phyloP scores from a whole-genome alignment of 2,329 filamentous ascomycete genomes.

The Pseudogymnoascus sp. region DNA sequence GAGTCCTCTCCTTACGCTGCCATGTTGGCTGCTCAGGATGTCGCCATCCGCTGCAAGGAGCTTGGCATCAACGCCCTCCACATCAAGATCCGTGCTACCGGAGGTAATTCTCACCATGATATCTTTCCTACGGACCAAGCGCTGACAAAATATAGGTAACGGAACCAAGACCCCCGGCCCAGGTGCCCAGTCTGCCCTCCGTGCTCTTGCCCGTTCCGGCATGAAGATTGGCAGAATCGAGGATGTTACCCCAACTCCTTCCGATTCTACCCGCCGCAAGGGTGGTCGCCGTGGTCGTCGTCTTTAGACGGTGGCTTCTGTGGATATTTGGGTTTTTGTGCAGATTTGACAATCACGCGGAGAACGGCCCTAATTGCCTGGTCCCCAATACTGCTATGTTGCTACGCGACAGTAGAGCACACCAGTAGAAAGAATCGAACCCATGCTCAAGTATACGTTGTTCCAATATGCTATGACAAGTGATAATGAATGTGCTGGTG shows the following conservation, averaged over 20 bases:
- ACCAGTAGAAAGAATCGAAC: conserved; percentile 22
- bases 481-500: background rate
- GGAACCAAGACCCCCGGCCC: conserved; percentile 99
- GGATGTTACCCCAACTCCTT: conserved; percentile 98
- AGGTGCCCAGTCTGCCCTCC: conserved; percentile 97
- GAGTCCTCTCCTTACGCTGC: conserved; percentile 99
- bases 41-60: conserved; percentile 82
- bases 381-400: conserved; percentile 50
- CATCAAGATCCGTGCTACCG: conserved; percentile 99
- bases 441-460: background rate
- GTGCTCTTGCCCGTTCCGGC: conserved; percentile 94
- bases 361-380: conserved; percentile 59
- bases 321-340: conserved; percentile 37
- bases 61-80: conserved; percentile 90
- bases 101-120: conserved; percentile 50
- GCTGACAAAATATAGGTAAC: conserved; percentile 55
- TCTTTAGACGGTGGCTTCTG: conserved; percentile 58
- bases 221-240: conserved; percentile 99
- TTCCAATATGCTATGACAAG: background rate
- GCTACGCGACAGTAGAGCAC: conserved; percentile 35
- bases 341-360: conserved; percentile 64
- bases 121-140: background rate
- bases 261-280: conserved; percentile 99
- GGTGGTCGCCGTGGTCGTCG: conserved; percentile 99
- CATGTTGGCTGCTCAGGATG: conserved; percentile 99